Evolutionary conservation across 768 basidiomycete genomes (phyloP), one percentile per base, ranked within the genome.

Genomic region (Phaeotremella skinneri): DNA sequence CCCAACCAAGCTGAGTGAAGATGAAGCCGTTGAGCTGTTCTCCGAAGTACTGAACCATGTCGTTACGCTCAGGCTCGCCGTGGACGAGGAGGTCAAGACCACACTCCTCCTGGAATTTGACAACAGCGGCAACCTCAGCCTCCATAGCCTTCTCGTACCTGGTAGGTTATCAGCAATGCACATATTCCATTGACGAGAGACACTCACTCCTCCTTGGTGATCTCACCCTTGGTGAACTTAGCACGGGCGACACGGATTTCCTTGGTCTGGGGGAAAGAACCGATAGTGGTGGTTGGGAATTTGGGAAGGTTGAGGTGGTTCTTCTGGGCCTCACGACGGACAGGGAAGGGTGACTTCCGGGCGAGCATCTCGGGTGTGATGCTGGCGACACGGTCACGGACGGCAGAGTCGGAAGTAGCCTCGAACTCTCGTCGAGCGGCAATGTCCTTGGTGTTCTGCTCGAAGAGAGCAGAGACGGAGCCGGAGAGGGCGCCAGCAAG

Each of bases 41-140:
- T 52, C 96, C 96, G 69, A 98, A 99, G 85, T 99, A 99, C 81
- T 98, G 93, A 63, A 96, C 93, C 94, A 98, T 98, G 84, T 97
- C 94, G 78, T 97, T 97, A 73, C 94, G 86, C 82, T 99, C 94
- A 54, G 94, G 89, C 80, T 99, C 96, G 74, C 96, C 96, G 79
- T 99, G 96, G 62, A 99, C 96, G 70, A 98, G 84, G 58, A 99
- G 84, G 80, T 99, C 96, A 69, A 99, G 86, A 67, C 90, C 94
- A 67, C 92, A 84, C 79, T 85, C 86, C 83, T 98, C 94, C 80
- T 99, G 96, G 90, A 98, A 94, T 65, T 85, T 83, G 69, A 98
- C 93, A 62, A 91, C 92, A 55, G 78, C 79, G 81, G 94, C 85
- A 70, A 99, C 89, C 81, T 99, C 96, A 81, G 91, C 90, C 83